Conservation (phyloP, 108 stramenopile species). For the Schizochytrium sp. region DNA sequence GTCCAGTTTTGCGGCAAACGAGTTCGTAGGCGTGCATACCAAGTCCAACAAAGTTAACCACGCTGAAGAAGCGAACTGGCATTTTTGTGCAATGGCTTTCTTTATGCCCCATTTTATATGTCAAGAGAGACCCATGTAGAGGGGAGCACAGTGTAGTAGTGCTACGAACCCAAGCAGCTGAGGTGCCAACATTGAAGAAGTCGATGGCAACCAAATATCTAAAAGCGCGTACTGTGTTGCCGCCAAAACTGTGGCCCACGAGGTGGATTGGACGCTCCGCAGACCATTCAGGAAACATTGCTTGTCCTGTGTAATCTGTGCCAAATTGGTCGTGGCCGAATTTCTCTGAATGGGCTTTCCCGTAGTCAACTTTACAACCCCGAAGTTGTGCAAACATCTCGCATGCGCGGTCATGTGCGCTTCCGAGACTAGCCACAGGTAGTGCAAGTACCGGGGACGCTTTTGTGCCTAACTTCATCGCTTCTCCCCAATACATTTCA, state of each 20-base stretch:
- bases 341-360: background rate
- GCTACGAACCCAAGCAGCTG: constrained; percentile 13
- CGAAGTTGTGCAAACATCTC: background rate
- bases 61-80: constrained; percentile 24
- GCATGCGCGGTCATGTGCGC: background rate
- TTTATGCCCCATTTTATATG: background rate
- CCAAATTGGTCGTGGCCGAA: constrained; percentile 5
- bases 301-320: background rate
- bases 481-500: no score
- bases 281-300: background rate
- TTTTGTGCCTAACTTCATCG: no score
- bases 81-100: background rate
- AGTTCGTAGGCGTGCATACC: constrained; percentile 57
- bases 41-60: constrained; percentile 2
- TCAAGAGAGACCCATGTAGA: constrained; percentile 37
- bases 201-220: constrained; percentile 1
- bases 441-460: no score
- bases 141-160: constrained; percentile 26
- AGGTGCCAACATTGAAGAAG: constrained; percentile 43
- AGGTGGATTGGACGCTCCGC: background rate
- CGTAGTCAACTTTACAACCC: constrained; percentile 10
- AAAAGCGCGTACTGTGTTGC: background rate
- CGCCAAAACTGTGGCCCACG: background rate
- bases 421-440: no score
- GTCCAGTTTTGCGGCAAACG: constrained; percentile 6